A percentile compares a stretch with the other conserved stretches of the same genome.
These are phyloP conservation scores for Candida tetrigidarum DNA, from an alignment of 1,139 yeast genomes.

Conservation along the genomic window DNA sequence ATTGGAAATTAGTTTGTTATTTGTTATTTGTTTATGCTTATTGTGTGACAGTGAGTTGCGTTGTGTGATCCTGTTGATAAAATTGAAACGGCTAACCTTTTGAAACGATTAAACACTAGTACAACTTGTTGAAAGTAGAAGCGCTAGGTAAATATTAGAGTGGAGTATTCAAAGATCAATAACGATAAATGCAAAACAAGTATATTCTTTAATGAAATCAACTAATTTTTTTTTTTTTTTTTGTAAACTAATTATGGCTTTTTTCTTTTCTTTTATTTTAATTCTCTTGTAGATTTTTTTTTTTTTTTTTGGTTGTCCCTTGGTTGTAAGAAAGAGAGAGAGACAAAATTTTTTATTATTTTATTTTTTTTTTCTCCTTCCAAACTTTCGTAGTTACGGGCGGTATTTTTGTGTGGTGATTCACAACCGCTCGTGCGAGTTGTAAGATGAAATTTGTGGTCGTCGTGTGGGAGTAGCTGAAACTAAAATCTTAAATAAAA, in stretches of 20 bases:
- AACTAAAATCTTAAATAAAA: too few species aligned
- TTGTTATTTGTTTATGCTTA: background rate
- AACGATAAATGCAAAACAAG: too few species aligned
- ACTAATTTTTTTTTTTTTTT: background rate
- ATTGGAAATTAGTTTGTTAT: background rate
- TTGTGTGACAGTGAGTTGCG: background rate
- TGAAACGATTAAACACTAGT: background rate
- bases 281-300: background rate
- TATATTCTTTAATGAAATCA: background rate
- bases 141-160: background rate
- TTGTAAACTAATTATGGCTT: too few species aligned
- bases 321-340: background rate
- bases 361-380: too few species aligned
- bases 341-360: background rate
- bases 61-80: too few species aligned
- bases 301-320: background rate
- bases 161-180: too few species aligned
- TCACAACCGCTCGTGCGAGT: background rate
- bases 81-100: background rate
- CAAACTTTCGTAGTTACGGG: too few species aligned
- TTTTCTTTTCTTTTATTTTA: background rate
- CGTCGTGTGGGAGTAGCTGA: background rate
- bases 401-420: too few species aligned
- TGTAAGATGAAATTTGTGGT: background rate
- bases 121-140: slow-evolving; percentile 4